Evolutionary conservation across 805 yeast species (phyloP).

Genomic region (Saccharomyces cerevisiae): DNA sequence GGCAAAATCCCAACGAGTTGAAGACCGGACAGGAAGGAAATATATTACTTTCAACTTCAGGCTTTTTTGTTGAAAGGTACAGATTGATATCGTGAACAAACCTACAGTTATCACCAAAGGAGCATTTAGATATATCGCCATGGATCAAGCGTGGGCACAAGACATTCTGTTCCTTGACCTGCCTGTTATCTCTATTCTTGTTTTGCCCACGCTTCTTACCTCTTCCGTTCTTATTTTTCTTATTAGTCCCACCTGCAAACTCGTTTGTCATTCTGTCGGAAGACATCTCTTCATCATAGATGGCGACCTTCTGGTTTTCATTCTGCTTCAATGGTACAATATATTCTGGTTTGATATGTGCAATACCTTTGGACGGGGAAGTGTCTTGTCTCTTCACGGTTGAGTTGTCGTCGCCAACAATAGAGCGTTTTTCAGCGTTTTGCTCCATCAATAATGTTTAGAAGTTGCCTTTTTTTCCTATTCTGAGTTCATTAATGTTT

Average conservation of each 20-base stretch:
- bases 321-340: constrained; percentile 29
- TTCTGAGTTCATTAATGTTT: neutral
- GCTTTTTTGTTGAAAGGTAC: constrained; percentile 58
- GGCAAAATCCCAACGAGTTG: constrained; percentile 78
- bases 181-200: constrained; percentile 69
- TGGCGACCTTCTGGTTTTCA: neutral
- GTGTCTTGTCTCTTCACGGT: constrained; percentile 18
- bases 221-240: constrained; percentile 35
- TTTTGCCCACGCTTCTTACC: constrained; percentile 67
- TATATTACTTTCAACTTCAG: constrained; percentile 54
- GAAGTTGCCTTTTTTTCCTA: neutral
- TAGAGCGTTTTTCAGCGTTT: constrained; percentile 19
- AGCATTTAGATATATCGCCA: constrained; percentile 49
- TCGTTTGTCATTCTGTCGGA: constrained; percentile 33
- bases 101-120: constrained; percentile 67
- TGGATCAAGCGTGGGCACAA: constrained; percentile 53
- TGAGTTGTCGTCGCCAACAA: constrained; percentile 7
- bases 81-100: constrained; percentile 64
- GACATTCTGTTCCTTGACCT: constrained; percentile 52
- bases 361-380: constrained; percentile 49
- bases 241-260: constrained; percentile 36
- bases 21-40: constrained; percentile 65
- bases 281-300: constrained; percentile 34
- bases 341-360: constrained; percentile 67
- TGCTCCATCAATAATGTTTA: constrained; percentile 1